Evolutionary conservation across 805 yeast genomes (phyloP).

Genomic region (Candida succiphila): DNA sequence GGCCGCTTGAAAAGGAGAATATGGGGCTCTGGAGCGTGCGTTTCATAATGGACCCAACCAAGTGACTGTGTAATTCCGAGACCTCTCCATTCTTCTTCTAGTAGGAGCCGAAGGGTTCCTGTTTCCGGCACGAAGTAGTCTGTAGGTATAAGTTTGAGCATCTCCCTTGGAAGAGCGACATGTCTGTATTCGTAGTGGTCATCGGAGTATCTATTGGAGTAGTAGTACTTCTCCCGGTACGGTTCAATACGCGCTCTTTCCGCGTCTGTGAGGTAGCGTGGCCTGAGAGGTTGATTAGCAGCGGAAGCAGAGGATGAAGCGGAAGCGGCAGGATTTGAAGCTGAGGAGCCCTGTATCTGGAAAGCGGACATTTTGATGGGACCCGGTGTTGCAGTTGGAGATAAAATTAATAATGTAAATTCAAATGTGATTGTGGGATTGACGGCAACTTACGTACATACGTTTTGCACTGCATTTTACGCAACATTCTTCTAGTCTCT

Average conservation of each 20-base stretch:
- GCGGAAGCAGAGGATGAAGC: too few relatives aligned
- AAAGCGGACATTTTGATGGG: too few relatives aligned
- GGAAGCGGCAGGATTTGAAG: too few relatives aligned
- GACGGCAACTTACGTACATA: too few relatives aligned
- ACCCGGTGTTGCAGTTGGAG: too few relatives aligned
- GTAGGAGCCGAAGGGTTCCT: conserved; percentile 81
- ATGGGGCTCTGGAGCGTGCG: conserved; percentile 98
- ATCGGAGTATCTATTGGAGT: conserved; percentile 88
- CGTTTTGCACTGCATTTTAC: too few relatives aligned
- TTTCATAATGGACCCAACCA: conserved; percentile 98
- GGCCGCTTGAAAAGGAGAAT: conserved; percentile 79
- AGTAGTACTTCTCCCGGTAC: conserved; percentile 89
- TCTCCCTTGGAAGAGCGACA: conserved; percentile 92
- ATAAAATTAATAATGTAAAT: too few relatives aligned
- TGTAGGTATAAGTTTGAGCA: conserved; percentile 87
- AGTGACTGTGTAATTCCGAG: conserved; percentile 93
- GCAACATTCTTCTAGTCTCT: too few relatives aligned
- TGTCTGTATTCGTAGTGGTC: conserved; percentile 92
- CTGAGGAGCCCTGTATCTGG: too few relatives aligned
- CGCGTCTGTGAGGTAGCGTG: conserved; percentile 68
- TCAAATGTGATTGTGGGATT: too few relatives aligned
- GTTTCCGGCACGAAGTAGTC: conserved; percentile 92
- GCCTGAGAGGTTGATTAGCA: conserved; percentile 28
- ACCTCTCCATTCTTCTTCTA: conserved; percentile 98
- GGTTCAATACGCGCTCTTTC: conserved; percentile 84